Conservation (phyloP, 805 yeast species). For the Candida dajiaensis region DNA sequence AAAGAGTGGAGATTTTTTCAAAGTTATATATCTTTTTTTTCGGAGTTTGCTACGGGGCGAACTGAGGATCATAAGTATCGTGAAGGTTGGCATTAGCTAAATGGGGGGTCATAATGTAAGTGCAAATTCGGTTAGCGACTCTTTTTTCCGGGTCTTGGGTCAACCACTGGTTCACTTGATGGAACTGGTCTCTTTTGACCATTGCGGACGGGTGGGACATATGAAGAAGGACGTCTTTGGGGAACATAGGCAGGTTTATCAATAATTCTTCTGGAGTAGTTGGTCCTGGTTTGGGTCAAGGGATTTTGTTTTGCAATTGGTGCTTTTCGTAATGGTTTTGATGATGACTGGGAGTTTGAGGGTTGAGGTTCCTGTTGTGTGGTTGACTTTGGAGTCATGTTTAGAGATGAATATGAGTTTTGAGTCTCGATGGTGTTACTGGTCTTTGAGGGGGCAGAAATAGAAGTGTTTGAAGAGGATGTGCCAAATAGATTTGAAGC, state of each 20-base stretch:
- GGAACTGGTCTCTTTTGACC: neutral
- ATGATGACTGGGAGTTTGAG: neutral
- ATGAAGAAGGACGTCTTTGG: neutral
- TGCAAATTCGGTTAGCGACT: neutral
- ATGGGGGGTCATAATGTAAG: neutral
- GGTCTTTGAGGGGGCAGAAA: neutral
- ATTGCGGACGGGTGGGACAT: neutral
- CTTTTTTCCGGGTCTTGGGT: neutral
- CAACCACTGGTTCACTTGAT: neutral
- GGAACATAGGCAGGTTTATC: neutral
- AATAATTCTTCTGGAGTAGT: neutral
- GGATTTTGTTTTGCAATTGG: neutral
- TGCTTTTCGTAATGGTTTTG: neutral
- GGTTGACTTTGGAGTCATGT: neutral
- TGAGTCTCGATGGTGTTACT: neutral
- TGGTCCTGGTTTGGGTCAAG: neutral
- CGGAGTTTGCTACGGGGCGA: neutral
- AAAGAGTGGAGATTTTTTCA: neutral
- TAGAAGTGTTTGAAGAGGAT: neutral
- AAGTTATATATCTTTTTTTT: neutral
- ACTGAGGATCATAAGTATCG: neutral
- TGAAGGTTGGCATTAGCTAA: neutral
- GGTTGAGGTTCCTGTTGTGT: neutral
- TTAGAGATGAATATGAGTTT: neutral
- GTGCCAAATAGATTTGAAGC: neutral